Percentiles rank a stretch among this genome's conserved stretches.
Evolutionary conservation across 345 rosid genomes (phyloP).

Genomic region (Arabidopsis thaliana): TAIR10.1 NC_003071.7:14574001-14574500

Average conservation of each 20-base stretch:
- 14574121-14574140: no score
- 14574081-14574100: no score
- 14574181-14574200: no score
- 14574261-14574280: neutral
- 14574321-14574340: neutral
- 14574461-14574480: constrained; percentile 28
- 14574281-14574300: neutral
- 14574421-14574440: constrained; percentile 10
- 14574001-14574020: no score
- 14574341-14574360: no score
- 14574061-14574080: no score
- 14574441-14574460: constrained; percentile 20
- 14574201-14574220: neutral
- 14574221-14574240: neutral
- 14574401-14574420: neutral
- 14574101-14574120: no score
- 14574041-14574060: no score
- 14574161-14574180: no score
- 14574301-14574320: neutral
- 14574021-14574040: no score
- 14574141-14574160: no score
- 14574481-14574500: constrained; percentile 2
- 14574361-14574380: neutral
- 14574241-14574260: neutral
- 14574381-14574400: neutral